A percentile compares a stretch with the other conserved stretches of the same genome.
Conservation (phyloP, 202 grass and related monocot genomes). For the Schoenoplectus triqueter region DNA sequence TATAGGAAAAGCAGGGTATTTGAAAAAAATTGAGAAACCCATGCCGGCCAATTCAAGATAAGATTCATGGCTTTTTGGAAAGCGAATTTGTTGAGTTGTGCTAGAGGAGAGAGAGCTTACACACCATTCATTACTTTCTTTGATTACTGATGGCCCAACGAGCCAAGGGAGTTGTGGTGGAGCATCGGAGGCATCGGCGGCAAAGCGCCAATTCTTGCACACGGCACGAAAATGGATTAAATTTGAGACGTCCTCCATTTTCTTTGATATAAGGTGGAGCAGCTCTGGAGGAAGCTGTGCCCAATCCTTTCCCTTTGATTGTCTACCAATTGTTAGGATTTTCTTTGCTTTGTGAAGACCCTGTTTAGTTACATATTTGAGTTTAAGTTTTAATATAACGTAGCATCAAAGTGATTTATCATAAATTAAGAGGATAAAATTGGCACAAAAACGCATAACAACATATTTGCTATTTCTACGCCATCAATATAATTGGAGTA, state of each 20-base stretch:
- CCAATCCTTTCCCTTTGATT: background rate
- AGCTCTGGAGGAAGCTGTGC: background rate
- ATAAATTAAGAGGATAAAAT: no score
- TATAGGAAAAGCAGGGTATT: background rate
- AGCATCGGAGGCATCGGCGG: background rate
- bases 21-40: background rate
- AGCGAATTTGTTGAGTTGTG: background rate
- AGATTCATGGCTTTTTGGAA: background rate
- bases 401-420: no score
- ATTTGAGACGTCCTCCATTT: background rate
- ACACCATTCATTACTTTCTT: background rate
- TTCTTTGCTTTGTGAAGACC: background rate
- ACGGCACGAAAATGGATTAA: background rate
- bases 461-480: no score
- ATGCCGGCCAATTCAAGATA: background rate
- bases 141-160: background rate
- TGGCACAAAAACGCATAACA: no score
- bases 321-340: background rate
- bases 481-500: no score
- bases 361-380: background rate
- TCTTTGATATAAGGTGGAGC: slow-evolving; percentile 2
- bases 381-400: background rate
- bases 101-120: background rate
- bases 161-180: background rate
- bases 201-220: background rate